These are phyloP conservation scores for Fonsecaea monophora DNA, from an alignment of 2,329 filamentous ascomycete genomes.

Conservation along the genomic window DNA sequence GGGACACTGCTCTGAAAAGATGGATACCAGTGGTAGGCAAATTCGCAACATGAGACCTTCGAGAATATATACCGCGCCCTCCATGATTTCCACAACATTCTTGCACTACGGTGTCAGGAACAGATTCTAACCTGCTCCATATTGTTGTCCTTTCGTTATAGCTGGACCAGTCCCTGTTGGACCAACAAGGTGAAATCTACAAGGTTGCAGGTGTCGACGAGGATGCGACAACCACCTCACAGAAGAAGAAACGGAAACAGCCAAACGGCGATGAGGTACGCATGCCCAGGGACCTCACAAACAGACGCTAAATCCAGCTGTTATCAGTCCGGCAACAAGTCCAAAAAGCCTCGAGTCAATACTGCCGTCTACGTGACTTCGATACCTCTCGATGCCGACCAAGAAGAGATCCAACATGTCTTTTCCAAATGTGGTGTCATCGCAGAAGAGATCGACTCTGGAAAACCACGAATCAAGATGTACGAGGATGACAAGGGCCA, in stretches of 20 bases:
- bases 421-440: conserved; percentile 93
- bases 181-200: conserved; percentile 68
- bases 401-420: conserved; percentile 79
- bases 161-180: conserved; percentile 66
- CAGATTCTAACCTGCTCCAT: conserved; percentile 37
- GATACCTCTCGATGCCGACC: conserved; percentile 77
- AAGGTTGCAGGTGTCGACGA: conserved; percentile 66
- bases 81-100: conserved; percentile 27
- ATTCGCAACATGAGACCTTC: conserved; percentile 27
- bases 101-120: conserved; percentile 30
- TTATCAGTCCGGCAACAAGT: conserved; percentile 41
- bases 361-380: conserved; percentile 92
- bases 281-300: conserved; percentile 18
- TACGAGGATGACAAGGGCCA: conserved; percentile 81
- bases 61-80: conserved; percentile 18
- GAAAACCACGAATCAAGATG: conserved; percentile 87
- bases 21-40: conserved; percentile 72
- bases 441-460: conserved; percentile 90
- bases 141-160: conserved; percentile 42
- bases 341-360: conserved; percentile 66
- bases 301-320: conserved; percentile 39
- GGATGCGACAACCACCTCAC: conserved; percentile 50
- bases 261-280: conserved; percentile 59
- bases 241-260: conserved; percentile 62
- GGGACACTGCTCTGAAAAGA: conserved; percentile 70